These are phyloP conservation scores for Telopea speciosissima DNA, from an alignment of 177 flowering plant species.

Conservation along the genomic window DNA sequence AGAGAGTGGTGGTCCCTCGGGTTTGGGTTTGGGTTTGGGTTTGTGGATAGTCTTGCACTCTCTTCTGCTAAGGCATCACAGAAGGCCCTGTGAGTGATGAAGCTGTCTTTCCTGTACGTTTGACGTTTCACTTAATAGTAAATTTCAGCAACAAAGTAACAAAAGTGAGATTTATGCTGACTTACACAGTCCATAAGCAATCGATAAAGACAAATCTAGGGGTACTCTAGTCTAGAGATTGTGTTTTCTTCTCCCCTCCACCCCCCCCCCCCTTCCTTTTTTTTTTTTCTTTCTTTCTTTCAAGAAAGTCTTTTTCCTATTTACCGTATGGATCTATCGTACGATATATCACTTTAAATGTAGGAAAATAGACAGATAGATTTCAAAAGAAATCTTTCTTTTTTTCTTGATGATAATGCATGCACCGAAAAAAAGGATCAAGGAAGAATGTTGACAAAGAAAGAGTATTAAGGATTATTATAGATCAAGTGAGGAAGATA, in stretches of 20 bases:
- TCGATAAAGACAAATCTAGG: not conserved
- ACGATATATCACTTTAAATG: too few species aligned
- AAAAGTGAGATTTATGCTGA: too few species aligned
- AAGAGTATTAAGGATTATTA: too few species aligned
- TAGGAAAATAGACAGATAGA: too few species aligned
- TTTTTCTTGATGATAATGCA: not conserved
- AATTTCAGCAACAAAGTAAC: not conserved
- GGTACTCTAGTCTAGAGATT: not conserved
- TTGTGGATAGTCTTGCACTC: constrained; percentile 59
- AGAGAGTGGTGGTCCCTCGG: constrained; percentile 9
- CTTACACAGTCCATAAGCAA: too few species aligned
- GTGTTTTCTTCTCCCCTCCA: too few species aligned
- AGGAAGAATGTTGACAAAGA: too few species aligned
- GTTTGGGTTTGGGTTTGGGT: constrained; percentile 7
- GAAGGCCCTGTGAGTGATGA: constrained; percentile 84
- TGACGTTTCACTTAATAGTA: not conserved
- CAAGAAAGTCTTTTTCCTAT: too few species aligned
- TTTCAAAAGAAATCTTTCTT: not conserved
- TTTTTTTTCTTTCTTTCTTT: too few species aligned
- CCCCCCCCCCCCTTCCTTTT: too few species aligned
- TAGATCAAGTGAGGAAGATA: too few species aligned
- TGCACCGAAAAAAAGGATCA: not conserved
- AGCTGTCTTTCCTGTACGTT: constrained; percentile 77
- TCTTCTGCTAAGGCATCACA: constrained; percentile 92
- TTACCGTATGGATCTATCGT: too few species aligned